Evolutionary conservation across 2,329 filamentous ascomycete species (phyloP).

Genomic region (Orbilia oligospora): DNA sequence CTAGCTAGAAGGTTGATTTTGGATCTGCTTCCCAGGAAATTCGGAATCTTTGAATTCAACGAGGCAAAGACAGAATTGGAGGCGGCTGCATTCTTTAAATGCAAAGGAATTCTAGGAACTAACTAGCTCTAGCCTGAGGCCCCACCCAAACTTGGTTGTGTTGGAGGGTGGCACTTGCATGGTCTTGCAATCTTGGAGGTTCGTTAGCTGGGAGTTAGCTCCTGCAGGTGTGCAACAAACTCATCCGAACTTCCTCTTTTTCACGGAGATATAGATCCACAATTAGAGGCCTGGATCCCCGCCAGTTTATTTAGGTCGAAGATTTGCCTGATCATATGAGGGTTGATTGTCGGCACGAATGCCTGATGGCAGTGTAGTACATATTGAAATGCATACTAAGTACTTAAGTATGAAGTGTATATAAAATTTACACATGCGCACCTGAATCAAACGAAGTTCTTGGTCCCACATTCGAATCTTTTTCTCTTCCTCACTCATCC

Average conservation of each 20-base stretch:
- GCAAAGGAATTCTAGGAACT: conserved; percentile 19
- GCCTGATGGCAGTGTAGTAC: neutral
- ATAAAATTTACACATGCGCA: conserved; percentile 4
- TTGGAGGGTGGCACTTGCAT: conserved; percentile 21
- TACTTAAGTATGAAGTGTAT: neutral
- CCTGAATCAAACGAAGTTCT: neutral
- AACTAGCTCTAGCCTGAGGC: too few relatives aligned
- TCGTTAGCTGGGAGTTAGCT: neutral
- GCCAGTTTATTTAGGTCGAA: neutral
- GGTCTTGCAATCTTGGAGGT: neutral
- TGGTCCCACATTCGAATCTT: conserved; percentile 1
- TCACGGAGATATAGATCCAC: conserved; percentile 23
- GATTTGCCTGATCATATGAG: conserved; percentile 10
- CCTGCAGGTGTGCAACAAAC: conserved; percentile 28
- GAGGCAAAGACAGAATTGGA: neutral
- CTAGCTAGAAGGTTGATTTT: neutral
- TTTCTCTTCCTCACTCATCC: neutral
- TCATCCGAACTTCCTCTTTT: conserved; percentile 36
- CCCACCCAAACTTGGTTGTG: conserved; percentile 14
- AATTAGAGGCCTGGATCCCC: neutral
- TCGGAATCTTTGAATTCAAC: neutral
- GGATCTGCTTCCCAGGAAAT: neutral
- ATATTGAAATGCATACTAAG: neutral
- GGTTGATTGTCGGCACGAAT: conserved; percentile 9
- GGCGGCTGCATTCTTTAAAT: conserved; percentile 21